A percentile compares a stretch with the other conserved stretches of the same genome.
Evolutionary conservation across 108 stramenopile species (phyloP).

Genomic region (Nitzschia sp.): DNA sequence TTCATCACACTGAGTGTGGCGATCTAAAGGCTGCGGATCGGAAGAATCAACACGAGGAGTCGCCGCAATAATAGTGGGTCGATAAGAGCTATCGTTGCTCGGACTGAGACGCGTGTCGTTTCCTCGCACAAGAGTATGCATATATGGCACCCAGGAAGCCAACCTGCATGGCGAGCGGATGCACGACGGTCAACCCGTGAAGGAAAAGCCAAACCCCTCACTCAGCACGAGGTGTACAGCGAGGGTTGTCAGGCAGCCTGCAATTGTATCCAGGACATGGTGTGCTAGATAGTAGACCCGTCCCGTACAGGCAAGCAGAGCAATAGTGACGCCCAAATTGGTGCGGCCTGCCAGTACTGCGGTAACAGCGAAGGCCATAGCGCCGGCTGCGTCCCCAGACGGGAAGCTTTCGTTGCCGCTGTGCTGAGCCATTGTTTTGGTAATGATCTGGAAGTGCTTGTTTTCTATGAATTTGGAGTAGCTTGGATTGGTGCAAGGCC

Average conservation of each 20-base stretch:
- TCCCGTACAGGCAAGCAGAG: slow-evolving; percentile 17
- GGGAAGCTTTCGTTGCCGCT: slow-evolving; percentile 19
- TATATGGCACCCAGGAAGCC: no score
- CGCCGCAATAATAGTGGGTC: no score
- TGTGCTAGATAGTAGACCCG: slow-evolving; percentile 30
- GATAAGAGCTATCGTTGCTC: no score
- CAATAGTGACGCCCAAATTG: not conserved
- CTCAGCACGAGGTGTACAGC: slow-evolving; percentile 10
- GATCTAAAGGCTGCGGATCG: no score
- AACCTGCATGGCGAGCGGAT: no score
- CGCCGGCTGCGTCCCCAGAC: slow-evolving; percentile 25
- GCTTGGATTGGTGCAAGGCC: slow-evolving; percentile 10
- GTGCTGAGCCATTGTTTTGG: not conserved
- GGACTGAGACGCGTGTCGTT: no score
- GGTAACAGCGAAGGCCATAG: slow-evolving; percentile 13
- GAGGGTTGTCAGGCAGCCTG: slow-evolving; percentile 1
- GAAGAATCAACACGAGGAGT: no score
- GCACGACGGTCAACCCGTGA: not conserved
- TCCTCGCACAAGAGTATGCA: no score
- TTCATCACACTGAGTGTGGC: no score
- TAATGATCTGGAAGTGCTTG: slow-evolving; percentile 15
- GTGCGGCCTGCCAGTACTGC: not conserved
- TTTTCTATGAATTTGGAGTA: not conserved
- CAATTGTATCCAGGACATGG: slow-evolving; percentile 20
- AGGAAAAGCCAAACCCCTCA: not conserved